Percentiles rank a stretch among this genome's conserved stretches.
Conservation (phyloP, 1,139 yeast genomes). For the Ogataea hybrid region DNA sequence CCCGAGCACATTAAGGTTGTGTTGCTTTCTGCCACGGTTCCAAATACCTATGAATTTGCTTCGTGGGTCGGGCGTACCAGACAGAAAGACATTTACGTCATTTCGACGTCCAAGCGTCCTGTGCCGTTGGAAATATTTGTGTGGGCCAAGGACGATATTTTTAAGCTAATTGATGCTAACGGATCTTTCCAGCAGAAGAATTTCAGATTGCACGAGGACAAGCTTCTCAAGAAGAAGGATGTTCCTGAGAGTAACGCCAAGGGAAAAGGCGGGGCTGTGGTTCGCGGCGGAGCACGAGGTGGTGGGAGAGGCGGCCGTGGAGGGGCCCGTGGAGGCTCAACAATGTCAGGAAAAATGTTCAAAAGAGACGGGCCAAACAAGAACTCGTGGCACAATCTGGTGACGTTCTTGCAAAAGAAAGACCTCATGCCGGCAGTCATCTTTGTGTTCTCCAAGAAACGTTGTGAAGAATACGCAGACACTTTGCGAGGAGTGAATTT, state of each 20-base stretch:
- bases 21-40: constrained; percentile 92
- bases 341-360: constrained; percentile 35
- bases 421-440: constrained; percentile 84
- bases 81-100: constrained; percentile 92
- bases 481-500: constrained; percentile 73
- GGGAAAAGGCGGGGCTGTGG: constrained; percentile 29
- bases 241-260: constrained; percentile 2
- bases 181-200: constrained; percentile 66
- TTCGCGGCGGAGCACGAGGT: constrained; percentile 32
- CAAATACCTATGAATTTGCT: constrained; percentile 98
- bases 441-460: constrained; percentile 89
- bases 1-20: constrained; percentile 83
- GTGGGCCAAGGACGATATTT: constrained; percentile 71
- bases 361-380: constrained; percentile 72
- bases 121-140: constrained; percentile 86
- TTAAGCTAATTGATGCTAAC: constrained; percentile 71
- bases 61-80: constrained; percentile 99
- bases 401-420: constrained; percentile 66
- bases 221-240: constrained; percentile 40
- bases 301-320: constrained; percentile 16
- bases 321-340: constrained; percentile 30
- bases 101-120: constrained; percentile 93
- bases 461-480: constrained; percentile 91
- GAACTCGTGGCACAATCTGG: constrained; percentile 73
- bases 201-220: constrained; percentile 59